A percentile compares a stretch with the other conserved stretches of the same genome.
phyloP scores from a whole-genome alignment of 192 early-diverging fungal genomes.

The Paraglomus brasilianum region DNA sequence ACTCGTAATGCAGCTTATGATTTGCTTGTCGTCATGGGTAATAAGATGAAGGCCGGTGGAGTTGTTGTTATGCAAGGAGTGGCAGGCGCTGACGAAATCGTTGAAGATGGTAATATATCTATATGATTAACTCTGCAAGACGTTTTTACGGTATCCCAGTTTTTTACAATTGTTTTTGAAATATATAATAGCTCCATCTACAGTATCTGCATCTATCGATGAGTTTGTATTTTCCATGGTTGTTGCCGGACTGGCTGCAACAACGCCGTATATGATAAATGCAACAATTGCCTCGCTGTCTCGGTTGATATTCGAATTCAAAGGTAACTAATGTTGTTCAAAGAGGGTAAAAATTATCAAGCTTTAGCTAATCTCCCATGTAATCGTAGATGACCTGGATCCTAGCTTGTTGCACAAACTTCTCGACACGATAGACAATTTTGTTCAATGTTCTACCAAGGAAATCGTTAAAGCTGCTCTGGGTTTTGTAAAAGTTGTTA shows the following conservation, averaged over 20 bases:
- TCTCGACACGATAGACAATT: conserved; percentile 74
- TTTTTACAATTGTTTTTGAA: conserved; percentile 27
- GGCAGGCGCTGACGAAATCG: conserved; percentile 36
- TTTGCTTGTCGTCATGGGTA: conserved; percentile 83
- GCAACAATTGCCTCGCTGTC: conserved; percentile 84
- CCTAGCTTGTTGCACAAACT: conserved; percentile 67
- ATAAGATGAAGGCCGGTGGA: conserved; percentile 81
- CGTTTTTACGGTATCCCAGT: background rate
- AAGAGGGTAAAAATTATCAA: no score
- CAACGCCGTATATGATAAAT: conserved; percentile 87
- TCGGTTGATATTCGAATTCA: conserved; percentile 92
- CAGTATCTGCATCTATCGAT: conserved; percentile 53
- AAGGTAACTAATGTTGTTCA: conserved; percentile 31
- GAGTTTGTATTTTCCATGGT: conserved; percentile 92
- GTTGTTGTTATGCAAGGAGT: conserved; percentile 40
- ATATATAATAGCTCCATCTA: conserved; percentile 20
- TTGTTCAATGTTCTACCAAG: conserved; percentile 77
- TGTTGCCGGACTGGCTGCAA: conserved; percentile 89
- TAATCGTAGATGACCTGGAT: conserved; percentile 52
- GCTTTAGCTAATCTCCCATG: conserved; percentile 21
- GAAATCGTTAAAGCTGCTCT: conserved; percentile 91
- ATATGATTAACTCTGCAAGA: conserved; percentile 4
- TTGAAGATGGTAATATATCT: conserved; percentile 40
- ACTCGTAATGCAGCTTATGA: conserved; percentile 81
- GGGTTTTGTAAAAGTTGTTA: conserved; percentile 91